These are phyloP conservation scores for Salix suchowensis DNA, from an alignment of 345 rosid genomes.

Conservation along the genomic window DNA sequence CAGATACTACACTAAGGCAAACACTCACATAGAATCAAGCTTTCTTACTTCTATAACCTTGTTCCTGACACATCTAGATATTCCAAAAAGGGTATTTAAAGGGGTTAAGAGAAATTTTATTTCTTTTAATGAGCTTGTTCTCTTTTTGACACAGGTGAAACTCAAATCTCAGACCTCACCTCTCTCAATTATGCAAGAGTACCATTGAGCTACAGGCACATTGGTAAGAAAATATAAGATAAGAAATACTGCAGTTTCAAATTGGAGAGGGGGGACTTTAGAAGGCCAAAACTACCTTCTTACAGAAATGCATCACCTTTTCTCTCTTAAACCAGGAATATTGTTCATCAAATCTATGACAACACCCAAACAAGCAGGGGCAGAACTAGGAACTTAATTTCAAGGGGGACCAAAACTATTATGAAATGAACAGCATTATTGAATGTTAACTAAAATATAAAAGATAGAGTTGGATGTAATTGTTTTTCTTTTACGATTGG, in stretches of 20 bases:
- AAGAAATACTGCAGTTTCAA: neutral
- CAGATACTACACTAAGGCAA: neutral
- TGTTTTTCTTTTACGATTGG: neutral
- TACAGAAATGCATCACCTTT: neutral
- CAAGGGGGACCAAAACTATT: neutral
- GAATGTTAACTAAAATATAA: neutral
- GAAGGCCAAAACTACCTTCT: neutral
- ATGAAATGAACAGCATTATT: neutral
- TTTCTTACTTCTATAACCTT: neutral
- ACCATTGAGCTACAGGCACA: neutral
- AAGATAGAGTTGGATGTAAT: neutral
- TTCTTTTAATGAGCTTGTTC: neutral
- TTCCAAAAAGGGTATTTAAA: neutral
- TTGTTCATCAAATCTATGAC: neutral
- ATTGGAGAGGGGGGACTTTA: neutral
- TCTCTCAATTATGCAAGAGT: neutral
- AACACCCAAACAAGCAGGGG: neutral
- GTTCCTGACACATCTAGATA: neutral
- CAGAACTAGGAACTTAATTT: neutral
- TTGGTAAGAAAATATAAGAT: neutral
- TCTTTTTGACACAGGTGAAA: neutral
- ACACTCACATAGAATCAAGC: neutral
- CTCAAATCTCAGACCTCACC: neutral
- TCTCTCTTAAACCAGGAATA: neutral
- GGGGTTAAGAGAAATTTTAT: neutral